A percentile compares a stretch with the other conserved stretches of the same genome.
These are phyloP conservation scores for Auriculariales sp. DNA, from an alignment of 768 basidiomycete genomes.

Conservation along the genomic window DNA sequence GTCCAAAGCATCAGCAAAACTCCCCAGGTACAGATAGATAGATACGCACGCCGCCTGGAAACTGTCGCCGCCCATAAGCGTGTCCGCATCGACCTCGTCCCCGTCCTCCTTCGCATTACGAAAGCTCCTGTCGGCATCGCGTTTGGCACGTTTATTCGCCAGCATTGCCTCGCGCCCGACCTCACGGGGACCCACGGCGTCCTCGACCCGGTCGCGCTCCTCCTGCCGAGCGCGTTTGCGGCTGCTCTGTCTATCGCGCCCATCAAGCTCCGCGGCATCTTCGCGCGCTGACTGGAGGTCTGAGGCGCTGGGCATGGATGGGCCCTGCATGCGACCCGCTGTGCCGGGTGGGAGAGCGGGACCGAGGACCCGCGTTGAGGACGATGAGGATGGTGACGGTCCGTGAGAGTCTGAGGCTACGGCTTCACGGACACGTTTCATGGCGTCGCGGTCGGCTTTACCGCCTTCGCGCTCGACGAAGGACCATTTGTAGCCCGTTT, in stretches of 20 bases:
- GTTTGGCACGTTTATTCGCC: constrained; percentile 67
- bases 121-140: constrained; percentile 58
- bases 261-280: constrained; percentile 31
- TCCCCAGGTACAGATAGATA: too few relatives aligned
- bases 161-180: constrained; percentile 74
- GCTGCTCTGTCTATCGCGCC: constrained; percentile 37
- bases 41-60: constrained; percentile 65
- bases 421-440: constrained; percentile 44
- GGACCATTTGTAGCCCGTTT: constrained; percentile 80
- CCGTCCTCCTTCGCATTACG: constrained; percentile 62
- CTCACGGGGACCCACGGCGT: constrained; percentile 64
- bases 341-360: too few relatives aligned
- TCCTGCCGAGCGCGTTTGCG: constrained; percentile 56
- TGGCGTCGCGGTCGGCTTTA: constrained; percentile 39
- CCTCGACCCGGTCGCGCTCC: constrained; percentile 56
- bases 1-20: constrained; percentile 2
- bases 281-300: constrained; percentile 64
- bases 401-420: constrained; percentile 34
- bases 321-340: constrained; percentile 40
- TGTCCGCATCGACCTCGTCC: constrained; percentile 62
- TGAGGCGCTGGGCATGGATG: constrained; percentile 50
- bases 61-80: constrained; percentile 68
- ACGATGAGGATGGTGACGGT: constrained; percentile 12
- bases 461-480: constrained; percentile 52
- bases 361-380: too few relatives aligned